phyloP scores from a whole-genome alignment of 2,329 filamentous ascomycete genomes.

The Microdochium nivale region DNA sequence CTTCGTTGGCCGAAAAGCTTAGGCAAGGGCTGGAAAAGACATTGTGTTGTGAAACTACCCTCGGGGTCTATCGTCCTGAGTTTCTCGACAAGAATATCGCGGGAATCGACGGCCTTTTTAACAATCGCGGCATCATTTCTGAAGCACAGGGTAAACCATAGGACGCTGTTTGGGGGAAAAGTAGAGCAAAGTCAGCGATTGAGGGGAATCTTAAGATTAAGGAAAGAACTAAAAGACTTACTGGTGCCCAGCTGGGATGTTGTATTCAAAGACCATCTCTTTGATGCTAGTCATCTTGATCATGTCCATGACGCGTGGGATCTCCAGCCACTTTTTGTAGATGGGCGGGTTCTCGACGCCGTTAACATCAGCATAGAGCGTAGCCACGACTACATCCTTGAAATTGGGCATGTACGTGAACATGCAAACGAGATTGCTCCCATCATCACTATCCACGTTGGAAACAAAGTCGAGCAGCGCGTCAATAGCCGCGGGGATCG shows the following conservation, averaged over 20 bases:
- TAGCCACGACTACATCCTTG: conserved; percentile 8
- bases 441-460: conserved; percentile 5
- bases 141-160: conserved; percentile 26
- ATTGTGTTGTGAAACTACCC: conserved; percentile 18
- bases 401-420: conserved; percentile 9
- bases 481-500: background rate
- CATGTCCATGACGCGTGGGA: conserved; percentile 8
- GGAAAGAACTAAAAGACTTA: conserved; percentile 1
- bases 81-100: conserved; percentile 16
- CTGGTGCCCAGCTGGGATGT: conserved; percentile 6
- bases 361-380: conserved; percentile 7
- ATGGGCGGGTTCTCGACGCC: conserved; percentile 8
- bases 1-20: conserved; percentile 20
- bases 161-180: conserved; percentile 11
- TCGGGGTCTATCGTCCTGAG: conserved; percentile 15
- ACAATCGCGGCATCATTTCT: conserved; percentile 26
- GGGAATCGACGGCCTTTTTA: conserved; percentile 20
- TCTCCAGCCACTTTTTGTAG: conserved; percentile 8
- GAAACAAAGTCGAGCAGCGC: conserved; percentile 2
- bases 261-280: conserved; percentile 11
- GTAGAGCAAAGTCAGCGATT: background rate
- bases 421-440: conserved; percentile 11
- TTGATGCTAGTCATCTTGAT: conserved; percentile 9
- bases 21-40: conserved; percentile 23
- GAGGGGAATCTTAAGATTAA: background rate